phyloP scores from a whole-genome alignment of 306 rosid genomes.

The Cicer arietinum region DNA sequence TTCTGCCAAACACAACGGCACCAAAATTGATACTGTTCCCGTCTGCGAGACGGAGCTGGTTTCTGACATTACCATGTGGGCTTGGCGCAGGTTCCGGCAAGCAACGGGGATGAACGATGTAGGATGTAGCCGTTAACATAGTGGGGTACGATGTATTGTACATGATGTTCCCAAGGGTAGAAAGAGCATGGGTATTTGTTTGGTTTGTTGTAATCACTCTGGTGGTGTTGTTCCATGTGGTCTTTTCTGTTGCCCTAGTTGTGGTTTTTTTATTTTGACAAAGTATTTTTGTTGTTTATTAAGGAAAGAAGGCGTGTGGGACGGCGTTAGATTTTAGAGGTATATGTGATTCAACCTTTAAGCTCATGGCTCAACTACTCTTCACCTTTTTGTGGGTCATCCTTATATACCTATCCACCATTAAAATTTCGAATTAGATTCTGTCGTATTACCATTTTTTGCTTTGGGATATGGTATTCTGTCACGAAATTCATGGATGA shows the following conservation, averaged over 20 bases:
- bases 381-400: slow-evolving; percentile 45
- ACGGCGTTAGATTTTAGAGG: slow-evolving; percentile 34
- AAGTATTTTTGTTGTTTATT: not conserved
- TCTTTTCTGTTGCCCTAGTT: slow-evolving; percentile 27
- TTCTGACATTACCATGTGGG: slow-evolving; percentile 58
- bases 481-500: not conserved
- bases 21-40: slow-evolving; percentile 18
- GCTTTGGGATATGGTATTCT: slow-evolving; percentile 35
- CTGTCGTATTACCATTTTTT: slow-evolving; percentile 35
- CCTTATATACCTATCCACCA: not conserved
- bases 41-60: slow-evolving; percentile 42
- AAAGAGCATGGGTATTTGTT: slow-evolving; percentile 32
- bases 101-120: slow-evolving; percentile 25
- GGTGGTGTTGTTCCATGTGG: slow-evolving; percentile 51
- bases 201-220: no score
- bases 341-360: slow-evolving; percentile 24
- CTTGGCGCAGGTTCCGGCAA: slow-evolving; percentile 38
- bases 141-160: slow-evolving; percentile 51
- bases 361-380: slow-evolving; percentile 46
- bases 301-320: slow-evolving; percentile 26
- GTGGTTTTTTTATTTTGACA: not conserved
- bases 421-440: slow-evolving; percentile 44
- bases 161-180: slow-evolving; percentile 37
- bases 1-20: slow-evolving; percentile 57
- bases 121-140: slow-evolving; percentile 64